phyloP scores from a whole-genome alignment of 371 early-diverging fungal species.

The Chytridium lagenaria region DNA sequence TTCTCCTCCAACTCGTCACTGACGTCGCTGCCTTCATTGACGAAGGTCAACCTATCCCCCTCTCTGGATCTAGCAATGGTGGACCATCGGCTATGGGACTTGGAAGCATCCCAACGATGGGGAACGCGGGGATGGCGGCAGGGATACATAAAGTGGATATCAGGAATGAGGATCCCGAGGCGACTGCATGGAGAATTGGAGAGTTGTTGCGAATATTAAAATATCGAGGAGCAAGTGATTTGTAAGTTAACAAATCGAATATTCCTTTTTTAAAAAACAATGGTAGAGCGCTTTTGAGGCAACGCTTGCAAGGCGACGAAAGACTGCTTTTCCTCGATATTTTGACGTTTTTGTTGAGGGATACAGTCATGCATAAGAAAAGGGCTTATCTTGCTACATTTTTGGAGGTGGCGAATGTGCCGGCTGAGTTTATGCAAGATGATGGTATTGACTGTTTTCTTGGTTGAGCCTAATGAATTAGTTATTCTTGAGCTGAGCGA shows the following conservation, averaged over 20 bases:
- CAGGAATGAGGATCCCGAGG: slow-evolving; percentile 53
- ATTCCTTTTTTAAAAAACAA: not conserved
- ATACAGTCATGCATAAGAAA: slow-evolving; percentile 53
- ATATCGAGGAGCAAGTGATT: slow-evolving; percentile 42
- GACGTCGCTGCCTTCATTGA: slow-evolving; percentile 55
- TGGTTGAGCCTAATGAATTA: not conserved
- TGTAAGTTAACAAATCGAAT: slow-evolving; percentile 18
- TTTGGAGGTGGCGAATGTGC: slow-evolving; percentile 52
- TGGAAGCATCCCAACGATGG: slow-evolving; percentile 1
- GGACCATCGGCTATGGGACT: not conserved
- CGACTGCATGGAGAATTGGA: slow-evolving; percentile 47
- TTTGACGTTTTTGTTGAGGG: slow-evolving; percentile 55
- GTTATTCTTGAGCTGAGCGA: slow-evolving; percentile 50
- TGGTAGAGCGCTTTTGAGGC: slow-evolving; percentile 37
- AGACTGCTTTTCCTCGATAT: slow-evolving; percentile 46
- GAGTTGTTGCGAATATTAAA: slow-evolving; percentile 57
- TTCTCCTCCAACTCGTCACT: slow-evolving; percentile 52
- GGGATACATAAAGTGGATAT: slow-evolving; percentile 46
- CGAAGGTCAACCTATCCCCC: slow-evolving; percentile 27
- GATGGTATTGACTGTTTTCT: slow-evolving; percentile 38
- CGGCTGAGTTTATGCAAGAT: slow-evolving; percentile 58
- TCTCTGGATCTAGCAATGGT: not conserved
- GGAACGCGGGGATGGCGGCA: not conserved
- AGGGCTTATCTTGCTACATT: slow-evolving; percentile 57
- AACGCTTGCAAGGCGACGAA: slow-evolving; percentile 42